These are phyloP conservation scores for Solanum lignicaule DNA, from an alignment of 257 asterid genomes.

Conservation along the genomic window DNA sequence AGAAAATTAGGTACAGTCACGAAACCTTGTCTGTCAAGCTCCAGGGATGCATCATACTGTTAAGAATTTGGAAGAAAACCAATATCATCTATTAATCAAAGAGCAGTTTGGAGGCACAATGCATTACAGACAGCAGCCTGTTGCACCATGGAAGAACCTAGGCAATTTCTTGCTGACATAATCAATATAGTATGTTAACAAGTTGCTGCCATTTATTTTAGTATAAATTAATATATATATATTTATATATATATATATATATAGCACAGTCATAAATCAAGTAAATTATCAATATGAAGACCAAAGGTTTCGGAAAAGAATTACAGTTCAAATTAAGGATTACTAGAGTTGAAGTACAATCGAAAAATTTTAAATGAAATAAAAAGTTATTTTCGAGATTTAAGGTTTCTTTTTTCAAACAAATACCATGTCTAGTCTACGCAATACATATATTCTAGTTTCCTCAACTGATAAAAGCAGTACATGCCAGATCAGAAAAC, in stretches of 20 bases:
- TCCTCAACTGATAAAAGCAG: background rate
- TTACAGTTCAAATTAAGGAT: background rate
- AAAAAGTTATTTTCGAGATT: background rate
- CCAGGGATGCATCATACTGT: slow-evolving; percentile 74
- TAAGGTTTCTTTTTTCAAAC: background rate
- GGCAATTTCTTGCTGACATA: background rate
- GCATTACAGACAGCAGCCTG: background rate
- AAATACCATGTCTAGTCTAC: background rate
- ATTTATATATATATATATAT: background rate
- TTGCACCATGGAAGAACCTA: background rate
- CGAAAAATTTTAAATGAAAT: background rate
- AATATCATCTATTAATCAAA: slow-evolving; percentile 2
- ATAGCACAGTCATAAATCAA: background rate
- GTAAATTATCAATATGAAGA: background rate
- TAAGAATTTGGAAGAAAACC: slow-evolving; percentile 9
- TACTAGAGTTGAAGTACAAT: background rate
- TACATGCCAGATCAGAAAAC: background rate
- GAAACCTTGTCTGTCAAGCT: slow-evolving; percentile 72
- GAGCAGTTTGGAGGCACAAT: background rate
- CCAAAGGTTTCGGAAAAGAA: background rate
- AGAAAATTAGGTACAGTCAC: slow-evolving; percentile 55
- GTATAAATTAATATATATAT: background rate
- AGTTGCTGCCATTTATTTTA: background rate
- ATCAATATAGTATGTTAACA: background rate
- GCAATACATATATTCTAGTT: background rate